Base-by-base conservation (phyloP, 345 rosid genomes). In the Lagerstroemia speciosa region DNA sequence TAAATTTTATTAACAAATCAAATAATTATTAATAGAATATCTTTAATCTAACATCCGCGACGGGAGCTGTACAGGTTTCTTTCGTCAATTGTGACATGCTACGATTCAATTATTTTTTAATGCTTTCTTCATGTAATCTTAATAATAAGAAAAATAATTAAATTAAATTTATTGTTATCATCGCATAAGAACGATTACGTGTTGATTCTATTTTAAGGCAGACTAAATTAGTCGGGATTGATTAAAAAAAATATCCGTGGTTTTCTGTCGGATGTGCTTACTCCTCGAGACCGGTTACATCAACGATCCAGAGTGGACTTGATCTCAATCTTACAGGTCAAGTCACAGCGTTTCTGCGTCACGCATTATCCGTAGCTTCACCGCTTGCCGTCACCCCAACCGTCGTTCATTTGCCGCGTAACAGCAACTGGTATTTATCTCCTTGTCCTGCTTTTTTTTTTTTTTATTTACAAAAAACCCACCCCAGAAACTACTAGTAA, bases 391-490 rank as follows among this genome's bases (percentile, higher is more conserved):
- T 62, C 64, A 24, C 46, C 64, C 10, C 38, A 16, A 24, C 64
- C 72, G 66, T 8, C 30, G 72, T 30, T 16, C 38, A 32, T 69
- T 58, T 20, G 72, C 65, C 72, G 72, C 72, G 72, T 58, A 26
- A 61, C 32, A 34, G 45, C 66, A 6, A 60, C 15, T 36, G 20
- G 6, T 8, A 19, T 64, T 6, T 30, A 27, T 15, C 6, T 27
- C 27, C 11, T 27, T 7, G 6, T 62, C 66, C 37, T 66, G 9
- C 43, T 41, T 10, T 3, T 19, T 65, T 20, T 7, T 67, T 29
- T 67, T 29, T 29, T 19, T 27, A 67, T 46, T 40, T 67, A 27
- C 26, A 27, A 10, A 26, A 46, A 11, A 2, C n/a, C 41, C 30
- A n/a, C n/a, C 2, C 50, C 16, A 32, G 12, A 29, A 31, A 16